Base-by-base conservation (phyloP, 2,329 filamentous ascomycete species). In the Ophiostoma novo-ulmi region DNA sequence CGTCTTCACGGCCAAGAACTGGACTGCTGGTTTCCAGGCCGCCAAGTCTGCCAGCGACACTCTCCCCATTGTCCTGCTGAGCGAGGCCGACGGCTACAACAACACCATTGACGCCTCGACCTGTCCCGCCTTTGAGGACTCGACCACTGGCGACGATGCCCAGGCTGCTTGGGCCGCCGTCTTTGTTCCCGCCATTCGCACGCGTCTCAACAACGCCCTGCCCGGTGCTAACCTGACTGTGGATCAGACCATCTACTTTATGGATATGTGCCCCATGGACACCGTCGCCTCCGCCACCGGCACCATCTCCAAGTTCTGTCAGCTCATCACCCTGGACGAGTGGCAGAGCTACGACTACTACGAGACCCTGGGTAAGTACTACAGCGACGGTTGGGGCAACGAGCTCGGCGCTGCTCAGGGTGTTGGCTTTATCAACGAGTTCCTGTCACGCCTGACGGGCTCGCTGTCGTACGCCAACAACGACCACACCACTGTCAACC, bases 251-350 rank as follows among this genome's bases (percentile, higher is more conserved):
- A 82, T 93, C 71, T 86, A 85, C 71, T 78, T 97, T 44, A 97
- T 97, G 93, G 93, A 97, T 75, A 83, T 97, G 72, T 97, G 94
- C 76, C 89, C 94, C 0, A 97, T 93, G 80, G 85, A 90, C 74
- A 94, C 92, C 0, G 88, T 97, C 17, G 88, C 89, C 10, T 17
- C 3, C 2, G 70, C 35, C 39, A 70, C 69, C 14, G 67, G 67
- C 26, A 36, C 38, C 22, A 78, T 90, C 11, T 93, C 92, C 0
- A 81, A 83, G 0, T 96, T 97, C 80, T 97, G 94, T 79, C 77
- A 78, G 14, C 82, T 97, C 31, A 97, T 97, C 80, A 89, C 86
- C 0, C 78, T 83, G 17, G 78, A 85, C 0, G 93, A 97, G 79
- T 97, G 92, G 91, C 80, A 82, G 44, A 81, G 85, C 72, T 97